Conservation (phyloP, 345 rosid species). For the Syzygium aqueum region DNA sequence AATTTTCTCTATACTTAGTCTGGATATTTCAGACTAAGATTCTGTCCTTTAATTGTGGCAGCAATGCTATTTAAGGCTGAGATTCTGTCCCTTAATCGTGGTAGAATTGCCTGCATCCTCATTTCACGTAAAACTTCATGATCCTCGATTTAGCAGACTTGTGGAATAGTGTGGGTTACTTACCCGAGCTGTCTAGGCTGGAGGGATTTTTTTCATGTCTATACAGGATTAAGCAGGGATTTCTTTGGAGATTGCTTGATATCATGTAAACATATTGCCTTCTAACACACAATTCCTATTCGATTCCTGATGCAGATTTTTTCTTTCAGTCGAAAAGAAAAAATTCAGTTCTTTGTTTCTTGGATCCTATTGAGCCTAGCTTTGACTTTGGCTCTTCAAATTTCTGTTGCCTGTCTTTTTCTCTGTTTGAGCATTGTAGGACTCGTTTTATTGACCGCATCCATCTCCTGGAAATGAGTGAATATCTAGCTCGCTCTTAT, state of each 20-base stretch:
- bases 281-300: background rate
- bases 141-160: background rate
- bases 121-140: background rate
- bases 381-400: background rate
- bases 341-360: background rate
- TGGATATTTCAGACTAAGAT: background rate
- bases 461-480: background rate
- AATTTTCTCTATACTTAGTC: background rate
- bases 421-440: background rate
- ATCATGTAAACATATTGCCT: background rate
- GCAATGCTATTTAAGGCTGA: background rate
- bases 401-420: background rate
- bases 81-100: background rate
- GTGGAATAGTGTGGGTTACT: background rate
- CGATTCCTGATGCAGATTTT: background rate
- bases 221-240: background rate
- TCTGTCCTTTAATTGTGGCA: background rate
- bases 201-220: background rate
- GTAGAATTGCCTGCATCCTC: background rate
- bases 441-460: background rate
- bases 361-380: background rate
- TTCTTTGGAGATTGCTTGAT: background rate
- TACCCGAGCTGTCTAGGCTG: background rate
- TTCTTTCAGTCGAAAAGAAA: background rate
- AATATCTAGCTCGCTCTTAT: background rate